Conservation (phyloP, 176 grass and related monocot species). For the Carex myosuroides region DNA sequence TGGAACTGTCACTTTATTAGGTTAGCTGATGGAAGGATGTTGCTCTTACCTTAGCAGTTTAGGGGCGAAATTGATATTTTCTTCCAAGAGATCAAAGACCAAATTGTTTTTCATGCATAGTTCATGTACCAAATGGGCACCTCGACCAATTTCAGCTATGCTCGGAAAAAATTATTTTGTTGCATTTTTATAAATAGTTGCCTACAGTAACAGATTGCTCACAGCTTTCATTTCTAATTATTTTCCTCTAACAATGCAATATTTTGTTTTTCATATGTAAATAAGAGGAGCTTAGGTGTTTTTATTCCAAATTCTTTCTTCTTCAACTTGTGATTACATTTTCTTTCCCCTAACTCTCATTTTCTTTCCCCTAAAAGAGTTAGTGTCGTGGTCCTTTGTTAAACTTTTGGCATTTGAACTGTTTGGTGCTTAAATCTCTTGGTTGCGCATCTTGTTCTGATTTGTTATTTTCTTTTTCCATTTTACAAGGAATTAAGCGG, state of each 20-base stretch:
- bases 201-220: not conserved
- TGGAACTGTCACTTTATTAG: not conserved
- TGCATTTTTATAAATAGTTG: not conserved
- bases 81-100: not conserved
- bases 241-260: not conserved
- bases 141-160: not conserved
- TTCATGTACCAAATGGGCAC: not conserved
- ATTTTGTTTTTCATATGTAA: not conserved
- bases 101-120: not conserved
- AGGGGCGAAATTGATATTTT: not conserved
- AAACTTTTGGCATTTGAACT: not conserved
- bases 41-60: not conserved
- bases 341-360: no score
- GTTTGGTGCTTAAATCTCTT: not conserved
- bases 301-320: not conserved
- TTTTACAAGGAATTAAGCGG: slow-evolving; percentile 59
- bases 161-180: no score
- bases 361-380: not conserved
- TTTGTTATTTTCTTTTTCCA: not conserved
- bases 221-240: not conserved
- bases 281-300: not conserved
- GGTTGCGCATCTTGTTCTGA: slow-evolving; percentile 3
- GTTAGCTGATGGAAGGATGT: not conserved
- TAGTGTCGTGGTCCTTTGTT: not conserved
- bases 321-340: not conserved